Conservation (phyloP, 2,329 filamentous ascomycete genomes). For the Fusarium xyrophilum region DNA sequence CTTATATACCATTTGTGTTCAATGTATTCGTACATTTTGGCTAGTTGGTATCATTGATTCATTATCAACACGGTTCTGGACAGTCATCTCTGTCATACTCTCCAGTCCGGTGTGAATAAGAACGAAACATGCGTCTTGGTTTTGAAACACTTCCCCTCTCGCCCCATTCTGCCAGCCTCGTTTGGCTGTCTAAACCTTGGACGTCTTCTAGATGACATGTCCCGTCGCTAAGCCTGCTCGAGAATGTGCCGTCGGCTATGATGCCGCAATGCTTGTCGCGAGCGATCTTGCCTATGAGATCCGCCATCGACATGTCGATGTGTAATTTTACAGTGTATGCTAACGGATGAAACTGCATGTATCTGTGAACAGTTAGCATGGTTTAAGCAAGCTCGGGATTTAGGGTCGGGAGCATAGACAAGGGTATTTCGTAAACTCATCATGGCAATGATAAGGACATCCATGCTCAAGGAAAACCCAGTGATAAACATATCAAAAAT, state of each 20-base stretch:
- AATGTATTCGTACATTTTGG: neutral
- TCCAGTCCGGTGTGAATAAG: slow-evolving; percentile 10
- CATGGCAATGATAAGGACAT: slow-evolving; percentile 40
- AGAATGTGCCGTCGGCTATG: slow-evolving; percentile 33
- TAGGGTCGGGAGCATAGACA: slow-evolving; percentile 25
- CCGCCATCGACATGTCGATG: slow-evolving; percentile 62
- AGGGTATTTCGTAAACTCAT: slow-evolving; percentile 41
- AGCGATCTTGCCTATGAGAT: slow-evolving; percentile 54
- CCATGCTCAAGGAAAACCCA: slow-evolving; percentile 40
- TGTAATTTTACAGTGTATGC: slow-evolving; percentile 62
- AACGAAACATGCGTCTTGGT: slow-evolving; percentile 19
- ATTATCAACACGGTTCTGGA: slow-evolving; percentile 2
- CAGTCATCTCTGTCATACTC: slow-evolving; percentile 23
- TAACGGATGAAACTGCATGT: slow-evolving; percentile 60
- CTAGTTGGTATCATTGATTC: neutral
- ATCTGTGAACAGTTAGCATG: slow-evolving; percentile 13
- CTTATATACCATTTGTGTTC: accelerated
- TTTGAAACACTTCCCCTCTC: slow-evolving; percentile 7
- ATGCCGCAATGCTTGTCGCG: slow-evolving; percentile 26
- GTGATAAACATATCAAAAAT: slow-evolving; percentile 43
- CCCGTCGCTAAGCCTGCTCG: slow-evolving; percentile 18
- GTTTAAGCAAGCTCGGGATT: accelerated
- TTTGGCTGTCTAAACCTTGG: neutral
- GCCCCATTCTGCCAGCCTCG: neutral
- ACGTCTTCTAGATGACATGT: slow-evolving; percentile 13